Percentiles rank a stretch among this genome's conserved stretches.
Evolutionary conservation across 352 stramenopile genomes (phyloP).

Genomic region (Pseudoperonospora humuli): DNA sequence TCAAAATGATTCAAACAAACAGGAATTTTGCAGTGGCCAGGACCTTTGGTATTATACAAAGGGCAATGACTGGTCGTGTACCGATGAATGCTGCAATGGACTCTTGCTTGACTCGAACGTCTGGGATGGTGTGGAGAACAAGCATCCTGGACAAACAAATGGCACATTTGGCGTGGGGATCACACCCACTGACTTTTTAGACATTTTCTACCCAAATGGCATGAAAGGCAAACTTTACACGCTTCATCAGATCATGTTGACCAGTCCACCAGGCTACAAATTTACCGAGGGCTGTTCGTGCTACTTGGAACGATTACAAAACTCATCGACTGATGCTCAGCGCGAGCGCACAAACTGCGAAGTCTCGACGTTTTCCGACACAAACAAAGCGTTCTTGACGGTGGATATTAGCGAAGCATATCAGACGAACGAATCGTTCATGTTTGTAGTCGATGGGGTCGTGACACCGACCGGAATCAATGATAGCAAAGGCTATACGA

Average conservation of each 20-base stretch:
- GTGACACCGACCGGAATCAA: conserved; percentile 53
- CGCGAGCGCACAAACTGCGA: conserved; percentile 30
- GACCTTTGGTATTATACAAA: conserved; percentile 46
- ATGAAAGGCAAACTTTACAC: conserved; percentile 43
- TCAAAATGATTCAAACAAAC: conserved; percentile 53
- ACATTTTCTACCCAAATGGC: conserved; percentile 45
- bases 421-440: conserved; percentile 52
- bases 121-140: conserved; percentile 47
- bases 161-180: conserved; percentile 69
- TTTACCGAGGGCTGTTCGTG: conserved; percentile 47
- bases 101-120: conserved; percentile 66
- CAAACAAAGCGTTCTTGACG: conserved; percentile 52
- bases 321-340: conserved; percentile 11
- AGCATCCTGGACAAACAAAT: conserved; percentile 62
- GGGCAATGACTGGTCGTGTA: conserved; percentile 55
- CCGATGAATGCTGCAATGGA: conserved; percentile 60
- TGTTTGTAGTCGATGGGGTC: conserved; percentile 58
- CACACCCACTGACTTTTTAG: conserved; percentile 58
- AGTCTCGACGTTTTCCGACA: conserved; percentile 35
- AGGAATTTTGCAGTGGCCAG: conserved; percentile 47
- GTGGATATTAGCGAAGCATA: conserved; percentile 49
- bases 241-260: conserved; percentile 70
- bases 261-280: conserved; percentile 51
- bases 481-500: conserved; percentile 15
- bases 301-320: conserved; percentile 21